These are phyloP conservation scores for Peronospora destructor DNA, from an alignment of 352 stramenopile species.

Conservation along the genomic window DNA sequence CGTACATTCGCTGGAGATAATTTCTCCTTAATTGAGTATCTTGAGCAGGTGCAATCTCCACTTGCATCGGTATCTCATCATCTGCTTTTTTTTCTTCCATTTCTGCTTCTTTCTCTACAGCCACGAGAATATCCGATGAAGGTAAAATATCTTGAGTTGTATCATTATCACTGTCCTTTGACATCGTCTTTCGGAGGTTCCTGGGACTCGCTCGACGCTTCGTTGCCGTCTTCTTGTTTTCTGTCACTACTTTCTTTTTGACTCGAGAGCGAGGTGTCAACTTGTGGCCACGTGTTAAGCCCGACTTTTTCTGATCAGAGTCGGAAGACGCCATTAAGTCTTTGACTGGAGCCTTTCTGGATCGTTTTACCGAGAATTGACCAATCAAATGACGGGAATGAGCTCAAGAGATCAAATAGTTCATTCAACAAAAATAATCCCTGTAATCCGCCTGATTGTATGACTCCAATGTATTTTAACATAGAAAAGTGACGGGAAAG, in stretches of 20 bases:
- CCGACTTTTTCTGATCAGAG: constrained; percentile 9
- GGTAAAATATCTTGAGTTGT: not conserved
- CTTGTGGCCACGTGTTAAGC: constrained; percentile 12
- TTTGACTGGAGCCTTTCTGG: not conserved
- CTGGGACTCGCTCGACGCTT: constrained; percentile 26
- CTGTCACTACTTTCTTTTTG: constrained; percentile 14
- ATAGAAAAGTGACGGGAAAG: no score
- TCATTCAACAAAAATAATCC: no score
- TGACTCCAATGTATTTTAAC: no score
- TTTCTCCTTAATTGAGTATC: constrained; percentile 21
- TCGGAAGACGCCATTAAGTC: constrained; percentile 9
- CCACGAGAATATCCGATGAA: not conserved
- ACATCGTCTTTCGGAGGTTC: constrained; percentile 6
- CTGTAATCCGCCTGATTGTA: no score
- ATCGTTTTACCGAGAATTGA: constrained; percentile 1
- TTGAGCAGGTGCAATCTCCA: constrained; percentile 11
- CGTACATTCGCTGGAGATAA: constrained; percentile 31
- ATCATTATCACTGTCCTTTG: constrained; percentile 3
- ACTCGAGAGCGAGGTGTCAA: constrained; percentile 10
- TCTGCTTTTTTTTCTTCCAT: not conserved
- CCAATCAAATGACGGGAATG: constrained; percentile 18
- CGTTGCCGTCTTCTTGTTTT: constrained; percentile 21
- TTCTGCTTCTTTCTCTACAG: constrained; percentile 4
- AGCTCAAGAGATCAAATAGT: not conserved
- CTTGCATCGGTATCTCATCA: not conserved